A percentile compares a stretch with the other conserved stretches of the same genome.
Evolutionary conservation across 2,329 filamentous ascomycete species (phyloP).

Genomic region (Diaporthe helianthi): DNA sequence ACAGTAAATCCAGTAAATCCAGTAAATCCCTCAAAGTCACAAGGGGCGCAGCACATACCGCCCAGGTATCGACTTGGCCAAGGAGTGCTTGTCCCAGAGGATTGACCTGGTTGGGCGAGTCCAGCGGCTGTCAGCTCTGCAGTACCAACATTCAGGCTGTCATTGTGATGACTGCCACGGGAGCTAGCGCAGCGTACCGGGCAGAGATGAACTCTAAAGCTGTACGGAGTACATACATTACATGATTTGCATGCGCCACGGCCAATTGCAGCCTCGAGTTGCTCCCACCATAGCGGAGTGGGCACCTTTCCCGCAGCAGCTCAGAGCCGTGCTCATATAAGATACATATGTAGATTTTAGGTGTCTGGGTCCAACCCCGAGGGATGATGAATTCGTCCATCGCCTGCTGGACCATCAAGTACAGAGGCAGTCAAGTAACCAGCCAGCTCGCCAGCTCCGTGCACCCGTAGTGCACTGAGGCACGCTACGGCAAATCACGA

Average conservation of each 20-base stretch:
- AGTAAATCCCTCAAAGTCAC: background rate
- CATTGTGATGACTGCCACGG: conserved; percentile 12
- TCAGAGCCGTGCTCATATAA: conserved; percentile 18
- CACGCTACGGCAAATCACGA: conserved; percentile 7
- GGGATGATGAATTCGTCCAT: background rate
- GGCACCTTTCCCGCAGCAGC: background rate
- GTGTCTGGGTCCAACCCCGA: conserved; percentile 10
- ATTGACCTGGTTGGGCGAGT: too few relatives aligned
- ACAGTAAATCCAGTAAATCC: too few relatives aligned
- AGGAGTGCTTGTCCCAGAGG: conserved; percentile 1
- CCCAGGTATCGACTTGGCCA: background rate
- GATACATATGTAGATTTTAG: conserved; percentile 11
- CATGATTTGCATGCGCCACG: too few relatives aligned
- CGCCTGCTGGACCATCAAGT: background rate
- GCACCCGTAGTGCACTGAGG: too few relatives aligned
- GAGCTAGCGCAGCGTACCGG: conserved; percentile 11
- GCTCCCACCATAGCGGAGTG: background rate
- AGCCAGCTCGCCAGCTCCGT: background rate
- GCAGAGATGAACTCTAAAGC: background rate
- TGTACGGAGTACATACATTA: too few relatives aligned
- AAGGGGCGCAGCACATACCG: background rate
- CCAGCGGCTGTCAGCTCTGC: background rate
- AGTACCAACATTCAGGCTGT: too few relatives aligned
- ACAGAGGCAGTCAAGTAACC: background rate
- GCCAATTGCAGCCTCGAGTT: conserved; percentile 4